Percentiles rank a stretch among this genome's conserved stretches.
Conservation (phyloP, 2,329 filamentous ascomycete species). For the Simplicillium sp. region DNA sequence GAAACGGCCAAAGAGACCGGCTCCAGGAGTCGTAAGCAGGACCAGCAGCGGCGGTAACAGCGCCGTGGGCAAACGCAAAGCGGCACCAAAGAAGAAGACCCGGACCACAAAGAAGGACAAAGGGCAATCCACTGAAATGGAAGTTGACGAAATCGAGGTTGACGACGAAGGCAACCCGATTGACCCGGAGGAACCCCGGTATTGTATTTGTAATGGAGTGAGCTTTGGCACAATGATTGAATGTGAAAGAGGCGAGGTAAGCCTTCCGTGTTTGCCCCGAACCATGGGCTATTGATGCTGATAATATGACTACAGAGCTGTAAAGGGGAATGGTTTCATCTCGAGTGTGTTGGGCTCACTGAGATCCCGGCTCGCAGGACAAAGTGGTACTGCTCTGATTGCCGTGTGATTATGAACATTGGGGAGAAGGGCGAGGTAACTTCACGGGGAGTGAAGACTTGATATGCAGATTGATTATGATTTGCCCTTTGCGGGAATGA, state of each 20-base stretch:
- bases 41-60: conserved; percentile 52
- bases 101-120: conserved; percentile 38
- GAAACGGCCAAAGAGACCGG: conserved; percentile 59
- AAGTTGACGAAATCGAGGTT: conserved; percentile 46
- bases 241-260: conserved; percentile 70
- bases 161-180: conserved; percentile 62
- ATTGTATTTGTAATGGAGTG: conserved; percentile 71
- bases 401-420: conserved; percentile 52
- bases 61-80: conserved; percentile 64
- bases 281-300: conserved; percentile 6
- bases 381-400: conserved; percentile 81
- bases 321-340: conserved; percentile 77
- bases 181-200: conserved; percentile 65
- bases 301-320: conserved; percentile 43
- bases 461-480: conserved; percentile 1
- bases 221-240: conserved; percentile 78
- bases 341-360: conserved; percentile 63
- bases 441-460: conserved; percentile 44
- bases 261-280: conserved; percentile 15
- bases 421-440: conserved; percentile 55
- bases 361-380: conserved; percentile 61
- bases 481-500: no score
- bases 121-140: conserved; percentile 29
- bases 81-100: conserved; percentile 57
- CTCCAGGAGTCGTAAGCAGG: conserved; percentile 60